A percentile compares a stretch with the other conserved stretches of the same genome.
phyloP scores from a whole-genome alignment of 2,329 filamentous ascomycete genomes.

The Coniella lustricola region DNA sequence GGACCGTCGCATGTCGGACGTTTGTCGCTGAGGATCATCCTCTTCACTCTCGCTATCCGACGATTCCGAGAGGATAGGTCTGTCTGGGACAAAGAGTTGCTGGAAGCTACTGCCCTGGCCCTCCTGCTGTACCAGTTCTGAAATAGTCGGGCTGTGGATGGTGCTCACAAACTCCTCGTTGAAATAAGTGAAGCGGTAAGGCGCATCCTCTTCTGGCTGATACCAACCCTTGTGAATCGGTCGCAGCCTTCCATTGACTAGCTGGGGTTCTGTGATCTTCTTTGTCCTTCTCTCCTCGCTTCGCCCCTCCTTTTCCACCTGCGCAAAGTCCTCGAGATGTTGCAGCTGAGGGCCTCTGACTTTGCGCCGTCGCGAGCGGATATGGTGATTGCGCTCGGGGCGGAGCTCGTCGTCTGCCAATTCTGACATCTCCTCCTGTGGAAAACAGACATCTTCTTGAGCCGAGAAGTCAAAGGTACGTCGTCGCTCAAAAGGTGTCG shows the following conservation, averaged over 20 bases:
- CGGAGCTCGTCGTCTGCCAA: slow-evolving; percentile 66
- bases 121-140: slow-evolving; percentile 72
- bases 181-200: slow-evolving; percentile 97
- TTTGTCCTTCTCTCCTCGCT: slow-evolving; percentile 79
- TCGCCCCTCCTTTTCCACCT: slow-evolving; percentile 80
- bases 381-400: slow-evolving; percentile 19
- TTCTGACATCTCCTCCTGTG: slow-evolving; percentile 70
- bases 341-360: slow-evolving; percentile 80
- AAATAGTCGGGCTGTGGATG: slow-evolving; percentile 92
- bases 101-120: slow-evolving; percentile 63
- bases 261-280: slow-evolving; percentile 86
- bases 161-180: slow-evolving; percentile 95
- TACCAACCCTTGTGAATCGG: slow-evolving; percentile 79
- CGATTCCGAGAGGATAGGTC: slow-evolving; percentile 65
- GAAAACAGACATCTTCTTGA: slow-evolving; percentile 90
- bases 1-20: slow-evolving; percentile 13
- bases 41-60: slow-evolving; percentile 60
- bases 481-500: slow-evolving; percentile 38
- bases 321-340: slow-evolving; percentile 82
- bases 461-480: slow-evolving; percentile 57
- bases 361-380: slow-evolving; percentile 50
- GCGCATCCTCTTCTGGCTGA: slow-evolving; percentile 77
- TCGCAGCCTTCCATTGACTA: slow-evolving; percentile 82
- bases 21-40: slow-evolving; percentile 29
- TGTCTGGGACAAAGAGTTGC: slow-evolving; percentile 87